Evolutionary conservation across 139 green algal genomes (phyloP).

Genomic region (Picochlorum sp.): DNA sequence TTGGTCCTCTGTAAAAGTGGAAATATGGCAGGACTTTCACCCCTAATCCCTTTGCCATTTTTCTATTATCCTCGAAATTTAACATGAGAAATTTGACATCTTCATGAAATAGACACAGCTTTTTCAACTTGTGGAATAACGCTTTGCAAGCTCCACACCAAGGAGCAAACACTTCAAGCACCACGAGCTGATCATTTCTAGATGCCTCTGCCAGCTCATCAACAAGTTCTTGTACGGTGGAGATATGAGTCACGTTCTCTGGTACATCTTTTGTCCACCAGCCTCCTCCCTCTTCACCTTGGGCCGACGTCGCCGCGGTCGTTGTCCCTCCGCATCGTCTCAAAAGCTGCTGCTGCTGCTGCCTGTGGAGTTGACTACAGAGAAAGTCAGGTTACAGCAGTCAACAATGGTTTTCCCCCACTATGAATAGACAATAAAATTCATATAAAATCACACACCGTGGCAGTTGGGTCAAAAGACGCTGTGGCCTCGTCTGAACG

Average conservation of each 20-base stretch:
- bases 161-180: constrained; percentile 85
- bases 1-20: constrained; percentile 80
- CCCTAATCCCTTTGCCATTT: constrained; percentile 64
- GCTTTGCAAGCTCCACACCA: constrained; percentile 88
- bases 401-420: too few relatives aligned
- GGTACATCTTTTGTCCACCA: constrained; percentile 57
- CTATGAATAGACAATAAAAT: too few relatives aligned
- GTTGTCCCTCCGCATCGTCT: background rate
- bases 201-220: constrained; percentile 51
- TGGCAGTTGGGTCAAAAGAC: too few relatives aligned
- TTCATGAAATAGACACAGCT: constrained; percentile 53
- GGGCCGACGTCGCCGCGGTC: background rate
- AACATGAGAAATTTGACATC: constrained; percentile 78
- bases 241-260: constrained; percentile 63
- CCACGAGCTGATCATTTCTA: constrained; percentile 49
- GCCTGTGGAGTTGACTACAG: too few relatives aligned
- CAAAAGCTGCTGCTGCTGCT: background rate
- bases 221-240: constrained; percentile 67
- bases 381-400: too few relatives aligned
- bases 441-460: too few relatives aligned
- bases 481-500: too few relatives aligned
- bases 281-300: background rate
- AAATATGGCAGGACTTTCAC: constrained; percentile 93
- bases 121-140: constrained; percentile 80
- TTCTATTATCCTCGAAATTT: constrained; percentile 84